These are phyloP conservation scores for Verticillium nonalfalfae DNA, from an alignment of 2,329 filamentous ascomycete genomes.

Conservation along the genomic window DNA sequence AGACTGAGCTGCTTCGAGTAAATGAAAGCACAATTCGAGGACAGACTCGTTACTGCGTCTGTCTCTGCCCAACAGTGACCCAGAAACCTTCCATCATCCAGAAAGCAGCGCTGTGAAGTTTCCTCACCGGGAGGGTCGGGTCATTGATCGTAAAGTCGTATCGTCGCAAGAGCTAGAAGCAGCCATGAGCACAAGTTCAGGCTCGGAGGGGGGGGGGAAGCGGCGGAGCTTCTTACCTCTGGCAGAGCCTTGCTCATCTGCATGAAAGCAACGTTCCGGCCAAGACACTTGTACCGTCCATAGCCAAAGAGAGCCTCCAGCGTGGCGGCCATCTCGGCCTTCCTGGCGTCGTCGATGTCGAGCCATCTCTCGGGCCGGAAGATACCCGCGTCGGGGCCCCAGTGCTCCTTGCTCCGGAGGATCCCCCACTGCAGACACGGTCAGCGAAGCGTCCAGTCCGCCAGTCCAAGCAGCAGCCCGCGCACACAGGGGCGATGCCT, in stretches of 20 bases:
- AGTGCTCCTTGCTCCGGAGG: constrained; percentile 18
- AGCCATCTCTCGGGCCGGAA: constrained; percentile 56
- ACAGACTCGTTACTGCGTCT: neutral
- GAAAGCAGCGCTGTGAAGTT: constrained; percentile 22
- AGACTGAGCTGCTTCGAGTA: neutral
- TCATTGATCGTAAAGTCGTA: constrained; percentile 26
- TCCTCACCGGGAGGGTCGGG: constrained; percentile 24
- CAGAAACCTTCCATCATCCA: constrained; percentile 27
- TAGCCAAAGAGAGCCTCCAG: constrained; percentile 37
- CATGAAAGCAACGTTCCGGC: constrained; percentile 39
- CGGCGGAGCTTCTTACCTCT: constrained; percentile 27
- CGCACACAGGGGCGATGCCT: constrained; percentile 19
- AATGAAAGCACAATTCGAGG: no score
- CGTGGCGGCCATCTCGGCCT: constrained; percentile 26
- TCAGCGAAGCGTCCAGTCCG: neutral
- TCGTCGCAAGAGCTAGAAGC: constrained; percentile 19
- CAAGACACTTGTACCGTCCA: constrained; percentile 38
- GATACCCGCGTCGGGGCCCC: constrained; percentile 48
- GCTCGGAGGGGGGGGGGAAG: neutral
- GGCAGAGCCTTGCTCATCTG: constrained; percentile 41
- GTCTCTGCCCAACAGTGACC: constrained; percentile 18
- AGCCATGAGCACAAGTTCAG: neutral
- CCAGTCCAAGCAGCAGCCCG: neutral
- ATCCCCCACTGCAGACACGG: constrained; percentile 15
- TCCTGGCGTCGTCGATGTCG: constrained; percentile 17